Evolutionary conservation across 805 yeast species (phyloP), one percentile per base, ranked within the genome.

Genomic region (Lachancea sp.): DNA sequence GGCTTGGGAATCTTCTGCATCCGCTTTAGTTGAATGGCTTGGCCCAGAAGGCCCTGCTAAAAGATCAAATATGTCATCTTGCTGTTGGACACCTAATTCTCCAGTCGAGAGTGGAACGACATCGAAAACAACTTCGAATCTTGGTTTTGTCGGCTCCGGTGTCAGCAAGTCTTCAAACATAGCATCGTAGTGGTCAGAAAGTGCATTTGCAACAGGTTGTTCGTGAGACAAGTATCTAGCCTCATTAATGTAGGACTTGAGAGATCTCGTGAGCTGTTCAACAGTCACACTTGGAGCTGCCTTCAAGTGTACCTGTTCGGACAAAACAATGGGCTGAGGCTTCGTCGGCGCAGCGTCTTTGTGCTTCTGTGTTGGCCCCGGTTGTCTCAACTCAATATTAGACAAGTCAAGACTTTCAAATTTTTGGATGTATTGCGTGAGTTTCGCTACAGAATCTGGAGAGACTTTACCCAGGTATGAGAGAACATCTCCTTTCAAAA

Each of bases 401-500:
- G 86, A 72, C 45, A 88, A 68, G 58, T 89, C 96, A 48, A 88
- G 67, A 52, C 76, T 80, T 46, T 75, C 72, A 47, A 72, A 72
- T 24, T 70, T 61, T 37, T 73, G 67, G 47, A 89, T 62, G 55
- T 68, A 80, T 22, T 74, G 64, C 5, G 83, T 69, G 43, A 89
- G 70, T 16, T 65, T 59, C 15, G 63, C 52, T 18, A 78, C 77
- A 5, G 80, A 64, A 7, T 74, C 78, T 28, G 67, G 52, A 8
- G 85, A 63, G 40, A 89, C 83, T 45, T 74, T 63, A 21, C 97
- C 97, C 38, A 89, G 55, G 57, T 76, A 78, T 0, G 94, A 92
- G 49, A 89, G 70, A 1, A 89, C 90, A 61, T 90, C 98, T 47
- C 97, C 97, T 65, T 83, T 85, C 48, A 90, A 70, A 29, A 90